These are phyloP conservation scores for Aureobasidium sp. DNA, from an alignment of 2,329 filamentous ascomycete genomes.

Conservation along the genomic window DNA sequence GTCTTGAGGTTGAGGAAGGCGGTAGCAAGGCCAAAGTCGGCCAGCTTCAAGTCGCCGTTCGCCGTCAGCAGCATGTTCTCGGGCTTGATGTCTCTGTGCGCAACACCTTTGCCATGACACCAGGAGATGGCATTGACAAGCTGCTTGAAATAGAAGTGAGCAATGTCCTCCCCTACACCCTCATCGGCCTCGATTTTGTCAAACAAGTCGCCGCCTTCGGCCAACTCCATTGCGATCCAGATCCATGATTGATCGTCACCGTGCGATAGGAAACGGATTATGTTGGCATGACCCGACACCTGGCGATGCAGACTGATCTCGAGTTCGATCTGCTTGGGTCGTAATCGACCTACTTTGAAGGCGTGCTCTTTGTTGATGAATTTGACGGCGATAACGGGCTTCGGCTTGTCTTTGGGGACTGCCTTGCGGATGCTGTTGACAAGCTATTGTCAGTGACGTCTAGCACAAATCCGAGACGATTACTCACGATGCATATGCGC, in stretches of 20 bases:
- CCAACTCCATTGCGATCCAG: constrained; percentile 98
- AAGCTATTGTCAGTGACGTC: neutral
- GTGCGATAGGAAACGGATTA: constrained; percentile 85
- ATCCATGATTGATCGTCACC: constrained; percentile 83
- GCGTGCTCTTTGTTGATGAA: constrained; percentile 98
- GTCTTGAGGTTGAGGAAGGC: constrained; percentile 75
- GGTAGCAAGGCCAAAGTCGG: constrained; percentile 92
- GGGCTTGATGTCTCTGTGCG: constrained; percentile 68
- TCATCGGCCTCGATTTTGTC: constrained; percentile 99
- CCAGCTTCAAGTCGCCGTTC: constrained; percentile 82
- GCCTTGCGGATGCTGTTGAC: constrained; percentile 79
- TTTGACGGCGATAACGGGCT: constrained; percentile 90
- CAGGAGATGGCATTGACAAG: constrained; percentile 84
- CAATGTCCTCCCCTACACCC: constrained; percentile 88
- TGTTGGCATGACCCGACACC: constrained; percentile 67
- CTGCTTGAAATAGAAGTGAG: constrained; percentile 93
- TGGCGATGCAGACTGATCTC: constrained; percentile 86
- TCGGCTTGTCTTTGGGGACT: constrained; percentile 59
- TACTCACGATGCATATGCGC: constrained; percentile 89
- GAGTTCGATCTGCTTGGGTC: constrained; percentile 81
- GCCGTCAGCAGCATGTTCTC: constrained; percentile 90
- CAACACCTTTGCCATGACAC: constrained; percentile 93
- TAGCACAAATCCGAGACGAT: neutral
- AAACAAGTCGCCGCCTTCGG: constrained; percentile 91
- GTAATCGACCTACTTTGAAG: constrained; percentile 78